These are phyloP conservation scores for Citrullus colocynthis DNA, from an alignment of 306 rosid genomes.

Conservation along the genomic window DNA sequence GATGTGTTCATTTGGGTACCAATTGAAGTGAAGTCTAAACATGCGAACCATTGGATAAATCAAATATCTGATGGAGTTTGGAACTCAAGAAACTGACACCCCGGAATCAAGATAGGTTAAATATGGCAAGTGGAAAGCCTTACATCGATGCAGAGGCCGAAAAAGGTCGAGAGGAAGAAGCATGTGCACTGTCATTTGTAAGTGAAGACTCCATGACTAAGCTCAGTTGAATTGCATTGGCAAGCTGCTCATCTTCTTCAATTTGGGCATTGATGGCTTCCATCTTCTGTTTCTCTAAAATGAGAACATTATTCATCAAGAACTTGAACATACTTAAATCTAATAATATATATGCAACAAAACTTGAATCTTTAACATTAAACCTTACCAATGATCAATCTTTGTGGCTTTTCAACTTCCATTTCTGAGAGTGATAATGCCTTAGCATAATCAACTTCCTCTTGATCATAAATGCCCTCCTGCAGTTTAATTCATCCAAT, in stretches of 20 bases:
- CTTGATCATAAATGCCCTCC: slow-evolving; percentile 27
- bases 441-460: slow-evolving; percentile 40
- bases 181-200: slow-evolving; percentile 28
- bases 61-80: neutral
- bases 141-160: slow-evolving; percentile 24
- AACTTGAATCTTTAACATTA: neutral
- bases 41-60: slow-evolving; percentile 1
- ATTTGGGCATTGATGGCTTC: slow-evolving; percentile 6
- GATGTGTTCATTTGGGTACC: slow-evolving; percentile 26
- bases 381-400: neutral
- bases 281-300: slow-evolving; percentile 15
- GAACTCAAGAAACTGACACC: neutral
- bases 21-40: slow-evolving; percentile 51
- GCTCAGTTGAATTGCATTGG: slow-evolving; percentile 81
- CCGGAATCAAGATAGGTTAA: neutral
- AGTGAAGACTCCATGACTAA: slow-evolving; percentile 39
- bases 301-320: neutral
- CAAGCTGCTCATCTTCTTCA: slow-evolving; percentile 40
- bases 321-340: neutral
- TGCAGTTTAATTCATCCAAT: neutral
- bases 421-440: slow-evolving; percentile 54
- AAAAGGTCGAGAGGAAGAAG: neutral
- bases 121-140: neutral
- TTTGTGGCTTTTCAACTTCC: slow-evolving; percentile 23
- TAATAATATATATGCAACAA: neutral